Percentiles rank a stretch among this genome's conserved stretches.
These are phyloP conservation scores for Globisporangium alternatum DNA, from an alignment of 352 stramenopile species.

Conservation along the genomic window DNA sequence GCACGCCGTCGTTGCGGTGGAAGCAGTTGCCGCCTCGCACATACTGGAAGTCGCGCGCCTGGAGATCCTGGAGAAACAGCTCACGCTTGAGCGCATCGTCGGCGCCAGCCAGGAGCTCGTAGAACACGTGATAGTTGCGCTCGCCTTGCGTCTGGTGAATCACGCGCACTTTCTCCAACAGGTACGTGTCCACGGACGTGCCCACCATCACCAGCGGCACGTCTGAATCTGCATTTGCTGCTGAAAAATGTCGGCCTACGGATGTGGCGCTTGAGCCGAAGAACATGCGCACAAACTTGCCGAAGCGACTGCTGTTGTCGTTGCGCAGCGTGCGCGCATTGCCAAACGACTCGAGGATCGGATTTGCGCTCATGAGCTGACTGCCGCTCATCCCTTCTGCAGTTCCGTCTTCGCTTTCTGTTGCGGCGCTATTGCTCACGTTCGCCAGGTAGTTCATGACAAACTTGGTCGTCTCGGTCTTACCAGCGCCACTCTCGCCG, in stretches of 20 bases:
- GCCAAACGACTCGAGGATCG: constrained; percentile 85
- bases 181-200: constrained; percentile 84
- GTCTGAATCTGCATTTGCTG: not conserved
- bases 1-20: constrained; percentile 58
- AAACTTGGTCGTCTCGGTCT: constrained; percentile 66
- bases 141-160: constrained; percentile 72
- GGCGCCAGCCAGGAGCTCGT: constrained; percentile 63
- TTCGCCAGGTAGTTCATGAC: constrained; percentile 70
- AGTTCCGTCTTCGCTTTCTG: constrained; percentile 11
- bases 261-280: constrained; percentile 44
- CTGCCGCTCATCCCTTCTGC: constrained; percentile 44
- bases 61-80: constrained; percentile 35
- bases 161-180: constrained; percentile 92
- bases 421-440: constrained; percentile 21
- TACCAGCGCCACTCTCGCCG: constrained; percentile 43
- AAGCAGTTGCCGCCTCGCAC: constrained; percentile 65
- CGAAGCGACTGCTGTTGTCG: constrained; percentile 84
- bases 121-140: constrained; percentile 85
- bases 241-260: not conserved
- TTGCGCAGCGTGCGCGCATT: constrained; percentile 78
- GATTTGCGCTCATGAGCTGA: constrained; percentile 77
- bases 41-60: constrained; percentile 60
- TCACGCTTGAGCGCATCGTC: constrained; percentile 39
- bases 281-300: constrained; percentile 88
- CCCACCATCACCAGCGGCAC: constrained; percentile 54